Percentiles rank a stretch among this genome's conserved stretches.
Evolutionary conservation across 257 asterid genomes (phyloP).

Genomic region (Solanum rostratum): DNA sequence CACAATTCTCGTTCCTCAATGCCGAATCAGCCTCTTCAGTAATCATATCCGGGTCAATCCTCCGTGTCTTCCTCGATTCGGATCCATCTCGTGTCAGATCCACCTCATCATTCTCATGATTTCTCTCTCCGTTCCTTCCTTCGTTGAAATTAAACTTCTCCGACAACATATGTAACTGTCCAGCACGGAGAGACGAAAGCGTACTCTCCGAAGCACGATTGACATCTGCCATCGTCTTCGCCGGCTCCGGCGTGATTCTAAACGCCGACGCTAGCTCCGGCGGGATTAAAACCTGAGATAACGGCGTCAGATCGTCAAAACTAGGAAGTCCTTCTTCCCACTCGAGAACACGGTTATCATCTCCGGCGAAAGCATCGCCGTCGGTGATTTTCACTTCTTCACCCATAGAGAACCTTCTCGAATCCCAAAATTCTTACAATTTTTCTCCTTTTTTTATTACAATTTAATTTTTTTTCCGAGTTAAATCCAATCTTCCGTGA

Average conservation of each 20-base stretch:
- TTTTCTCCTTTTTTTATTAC: not conserved
- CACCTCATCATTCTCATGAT: slow-evolving; percentile 2
- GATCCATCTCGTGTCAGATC: slow-evolving; percentile 8
- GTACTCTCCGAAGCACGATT: slow-evolving; percentile 13
- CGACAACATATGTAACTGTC: not conserved
- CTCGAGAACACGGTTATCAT: slow-evolving; percentile 1
- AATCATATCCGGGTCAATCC: slow-evolving; percentile 2
- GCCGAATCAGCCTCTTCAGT: slow-evolving; percentile 8
- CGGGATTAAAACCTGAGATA: slow-evolving; percentile 11
- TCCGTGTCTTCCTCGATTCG: slow-evolving; percentile 5
- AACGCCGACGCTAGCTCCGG: slow-evolving; percentile 14
- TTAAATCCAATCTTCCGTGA: not conserved
- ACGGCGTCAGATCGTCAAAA: slow-evolving; percentile 13
- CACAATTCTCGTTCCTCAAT: not conserved
- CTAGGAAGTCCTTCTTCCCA: slow-evolving; percentile 16
- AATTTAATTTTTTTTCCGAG: not conserved
- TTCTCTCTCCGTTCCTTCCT: not conserved
- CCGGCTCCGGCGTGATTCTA: slow-evolving; percentile 9
- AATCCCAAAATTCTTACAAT: not conserved
- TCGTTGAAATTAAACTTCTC: not conserved
- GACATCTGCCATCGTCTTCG: slow-evolving; percentile 6
- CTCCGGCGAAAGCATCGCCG: not conserved
- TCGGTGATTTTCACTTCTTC: slow-evolving; percentile 40
- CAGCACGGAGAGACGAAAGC: not conserved
- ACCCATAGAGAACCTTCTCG: slow-evolving; percentile 26